Conservation (phyloP, 192 early-diverging fungal species). For the Entomortierella beljakovae region DNA sequence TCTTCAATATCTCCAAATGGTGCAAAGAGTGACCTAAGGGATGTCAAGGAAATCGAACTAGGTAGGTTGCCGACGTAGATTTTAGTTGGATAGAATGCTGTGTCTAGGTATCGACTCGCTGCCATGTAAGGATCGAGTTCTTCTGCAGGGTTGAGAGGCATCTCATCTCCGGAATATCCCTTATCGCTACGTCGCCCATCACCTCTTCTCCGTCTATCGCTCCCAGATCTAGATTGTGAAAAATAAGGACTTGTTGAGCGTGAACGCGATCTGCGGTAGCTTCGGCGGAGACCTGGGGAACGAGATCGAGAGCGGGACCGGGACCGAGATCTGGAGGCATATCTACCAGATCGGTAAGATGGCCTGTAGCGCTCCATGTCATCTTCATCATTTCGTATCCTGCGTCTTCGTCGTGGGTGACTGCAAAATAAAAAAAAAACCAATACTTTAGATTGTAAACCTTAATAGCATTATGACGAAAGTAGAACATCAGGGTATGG, state of each 20-base stretch:
- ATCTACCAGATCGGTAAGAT: constrained; percentile 17
- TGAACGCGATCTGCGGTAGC: constrained; percentile 38
- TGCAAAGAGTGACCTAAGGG: constrained; percentile 45
- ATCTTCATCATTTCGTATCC: constrained; percentile 19
- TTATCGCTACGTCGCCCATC: constrained; percentile 27
- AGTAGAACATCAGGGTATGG: too few relatives aligned
- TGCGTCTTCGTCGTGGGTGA: constrained; percentile 29
- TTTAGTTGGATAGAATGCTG: constrained; percentile 64
- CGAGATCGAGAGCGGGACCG: constrained; percentile 35
- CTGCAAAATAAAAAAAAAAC: constrained; percentile 2
- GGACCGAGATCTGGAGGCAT: constrained; percentile 22
- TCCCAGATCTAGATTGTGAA: constrained; percentile 15
- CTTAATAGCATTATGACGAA: too few relatives aligned
- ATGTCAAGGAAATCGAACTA: constrained; percentile 35
- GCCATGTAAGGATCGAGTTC: constrained; percentile 53
- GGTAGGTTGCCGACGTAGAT: constrained; percentile 63
- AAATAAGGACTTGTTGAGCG: constrained; percentile 45
- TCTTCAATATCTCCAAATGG: constrained; percentile 56
- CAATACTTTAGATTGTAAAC: neutral
- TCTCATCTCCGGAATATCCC: constrained; percentile 33
- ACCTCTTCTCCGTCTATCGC: constrained; percentile 25
- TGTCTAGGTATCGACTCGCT: constrained; percentile 62
- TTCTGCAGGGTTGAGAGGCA: constrained; percentile 19
- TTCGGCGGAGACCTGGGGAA: constrained; percentile 20
- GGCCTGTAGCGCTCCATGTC: constrained; percentile 13